Base-by-base conservation (phyloP, 2,329 filamentous ascomycete genomes). In the Fusarium fujikuroi region DNA sequence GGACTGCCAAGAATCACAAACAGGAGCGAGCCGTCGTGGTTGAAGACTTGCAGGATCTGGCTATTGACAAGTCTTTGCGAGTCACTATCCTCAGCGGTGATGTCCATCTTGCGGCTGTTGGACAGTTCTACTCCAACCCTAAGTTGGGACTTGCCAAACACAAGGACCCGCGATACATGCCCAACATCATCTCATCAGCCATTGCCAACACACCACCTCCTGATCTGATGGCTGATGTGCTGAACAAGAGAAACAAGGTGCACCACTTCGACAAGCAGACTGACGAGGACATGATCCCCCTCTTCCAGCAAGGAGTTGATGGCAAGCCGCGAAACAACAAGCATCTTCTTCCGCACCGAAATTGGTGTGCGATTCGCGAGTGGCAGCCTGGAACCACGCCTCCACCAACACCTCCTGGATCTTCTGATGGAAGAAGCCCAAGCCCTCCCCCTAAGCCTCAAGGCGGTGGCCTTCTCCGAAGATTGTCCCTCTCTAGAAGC, bases 1-100 rank as follows among this genome's bases (percentile, higher is more conserved):
- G 96, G 96, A 98, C 95, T 2, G 94, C 95, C 42, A 97, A 94
- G 80, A 93, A 95, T 79, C 95, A 98, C 84, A 99, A 98, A 80
- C 87, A 90, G 32, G 96, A 99, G 83, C 91, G 96, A 57, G 93
- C 92, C 70, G 92, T 93, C 81, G 87, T 98, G 70, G 90, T 99
- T 44, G 93, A 96, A 79, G 95, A 98, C 77, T 85, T 99, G 32
- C 97, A 99, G 82, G 94, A 97, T 77, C 87, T 99, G 66, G 95
- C 97, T 14, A 94, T 94, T 28, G 94, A 96, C 80, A 97, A 97
- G 81, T 97, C 94, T 19, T 89, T 98, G 57, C 92, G 96, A 47
- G 87, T 99, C 58, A 98, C 95, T 0, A 94, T 99, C 69, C 87
- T 99, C 58, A 94, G 95, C 77, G 96, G 97, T 40, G 96, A 98